Evolutionary conservation across 2,329 filamentous ascomycete species (phyloP), one percentile per base, ranked within the genome.

Genomic region (Fusarium temperatum): DNA sequence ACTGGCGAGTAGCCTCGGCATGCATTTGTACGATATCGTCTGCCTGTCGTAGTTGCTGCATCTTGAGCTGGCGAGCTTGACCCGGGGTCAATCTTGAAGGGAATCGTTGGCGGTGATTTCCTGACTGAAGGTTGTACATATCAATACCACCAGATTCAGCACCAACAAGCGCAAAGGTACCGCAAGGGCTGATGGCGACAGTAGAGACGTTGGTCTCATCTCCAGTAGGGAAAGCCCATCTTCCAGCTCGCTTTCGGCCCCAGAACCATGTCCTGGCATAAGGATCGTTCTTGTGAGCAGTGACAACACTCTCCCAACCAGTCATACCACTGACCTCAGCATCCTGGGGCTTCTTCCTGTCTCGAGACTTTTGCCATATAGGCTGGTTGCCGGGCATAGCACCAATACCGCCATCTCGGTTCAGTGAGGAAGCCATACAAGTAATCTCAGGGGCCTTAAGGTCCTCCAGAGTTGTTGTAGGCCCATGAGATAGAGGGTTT

Each of bases 51-150:
- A 88, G 83, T 78, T 91, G 90, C 76, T 90, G 89, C 75, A 92
- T 84, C 79, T 92, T 93, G 55, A 95, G 81, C 80, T 94, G 92
- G 75, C 93, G 91, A 6, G 93, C 93, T 83, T 97, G 94, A 1
- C 90, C 90, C 4, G 93, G 92, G 2, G 93, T 95, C 51, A 97
- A 83, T 50, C 89, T 89, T 14, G 94, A 91, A 1, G 96, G 96
- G 81, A 97, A 99, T 24, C 93, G 90, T 79, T 97, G 94, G 66
- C 96, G 91, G 82, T 97, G 94, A 26, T 92, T 86, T 50, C 96
- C 96, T 50, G 96, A 98, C 81, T 99, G 96, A 66, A 99, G 86
- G 81, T 99, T 99, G 88, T 93, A 98, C 92, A 97, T 96, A 81
- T 98, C 95, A 63, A 99, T 91, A 39, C 91, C 90, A 47, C 96